Evolutionary conservation across 1,284 basidiomycete species (phyloP).

Genomic region (Rhodotorula mucilaginosa): DNA sequence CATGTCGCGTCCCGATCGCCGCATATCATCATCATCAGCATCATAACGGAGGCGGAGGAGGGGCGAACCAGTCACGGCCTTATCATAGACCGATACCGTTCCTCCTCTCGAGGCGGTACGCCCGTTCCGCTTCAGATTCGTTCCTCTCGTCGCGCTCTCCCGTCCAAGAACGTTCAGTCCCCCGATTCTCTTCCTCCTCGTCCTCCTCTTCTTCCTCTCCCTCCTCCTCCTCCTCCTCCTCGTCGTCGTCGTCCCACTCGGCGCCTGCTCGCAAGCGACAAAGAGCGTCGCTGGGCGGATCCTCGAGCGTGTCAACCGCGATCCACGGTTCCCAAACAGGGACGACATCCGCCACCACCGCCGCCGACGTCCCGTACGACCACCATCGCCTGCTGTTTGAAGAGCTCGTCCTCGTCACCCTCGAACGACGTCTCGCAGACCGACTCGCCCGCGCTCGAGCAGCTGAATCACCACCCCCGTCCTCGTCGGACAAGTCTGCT

Average conservation of each 20-base stretch:
- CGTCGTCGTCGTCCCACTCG: neutral
- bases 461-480: neutral
- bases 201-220: neutral
- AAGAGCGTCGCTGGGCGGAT: too few species aligned
- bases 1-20: neutral
- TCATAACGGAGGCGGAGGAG: too few species aligned
- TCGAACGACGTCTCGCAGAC: neutral
- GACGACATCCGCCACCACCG: neutral
- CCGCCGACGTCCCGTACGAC: neutral
- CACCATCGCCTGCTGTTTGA: constrained; percentile 4
- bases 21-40: neutral
- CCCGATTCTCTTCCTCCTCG: neutral
- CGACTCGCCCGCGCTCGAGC: neutral
- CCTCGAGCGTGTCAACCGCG: too few species aligned
- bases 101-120: constrained; percentile 19
- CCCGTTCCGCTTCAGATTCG: constrained; percentile 2
- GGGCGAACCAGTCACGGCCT: too few species aligned
- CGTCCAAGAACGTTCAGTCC: constrained; percentile 3
- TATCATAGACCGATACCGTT: neutral
- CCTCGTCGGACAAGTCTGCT: too few species aligned
- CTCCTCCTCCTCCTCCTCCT: neutral
- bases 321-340: too few species aligned
- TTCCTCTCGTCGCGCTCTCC: neutral
- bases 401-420: neutral
- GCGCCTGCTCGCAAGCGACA: neutral